phyloP scores from a whole-genome alignment of 1,139 yeast genomes.

The Yamadazyma trypodendri region DNA sequence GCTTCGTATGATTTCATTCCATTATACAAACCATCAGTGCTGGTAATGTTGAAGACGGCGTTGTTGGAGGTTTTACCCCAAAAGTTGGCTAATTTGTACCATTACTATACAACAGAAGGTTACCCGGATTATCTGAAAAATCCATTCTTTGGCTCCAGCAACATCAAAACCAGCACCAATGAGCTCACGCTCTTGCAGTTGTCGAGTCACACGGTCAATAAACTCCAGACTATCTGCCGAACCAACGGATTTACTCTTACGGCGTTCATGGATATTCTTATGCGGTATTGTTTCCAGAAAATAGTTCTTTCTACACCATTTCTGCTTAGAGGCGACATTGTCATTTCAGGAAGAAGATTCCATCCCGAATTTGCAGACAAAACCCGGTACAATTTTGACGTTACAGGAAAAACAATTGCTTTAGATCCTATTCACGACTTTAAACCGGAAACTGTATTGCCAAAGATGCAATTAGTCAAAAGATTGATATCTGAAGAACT shows the following conservation, averaged over 20 bases:
- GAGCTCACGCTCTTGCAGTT: conserved; percentile 18
- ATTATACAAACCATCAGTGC: neutral
- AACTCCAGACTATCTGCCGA: conserved; percentile 16
- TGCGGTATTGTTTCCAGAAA: conserved; percentile 22
- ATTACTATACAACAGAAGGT: conserved; percentile 8
- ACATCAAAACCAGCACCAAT: conserved; percentile 12
- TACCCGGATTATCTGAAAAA: conserved; percentile 14
- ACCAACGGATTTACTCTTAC: conserved; percentile 24
- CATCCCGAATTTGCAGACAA: conserved; percentile 14
- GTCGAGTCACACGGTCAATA: conserved; percentile 10
- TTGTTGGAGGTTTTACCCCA: conserved; percentile 6
- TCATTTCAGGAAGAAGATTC: conserved; percentile 28
- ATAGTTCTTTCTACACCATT: conserved; percentile 16
- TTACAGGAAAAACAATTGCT: conserved; percentile 13
- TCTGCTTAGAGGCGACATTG: conserved; percentile 13
- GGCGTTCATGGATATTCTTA: conserved; percentile 22
- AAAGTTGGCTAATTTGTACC: conserved; percentile 4
- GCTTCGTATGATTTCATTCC: conserved; percentile 10
- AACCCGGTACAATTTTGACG: conserved; percentile 20
- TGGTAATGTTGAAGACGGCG: neutral
- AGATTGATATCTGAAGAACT: conserved; percentile 12
- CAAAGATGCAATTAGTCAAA: conserved; percentile 8
- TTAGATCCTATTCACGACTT: conserved; percentile 16
- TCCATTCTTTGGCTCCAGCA: conserved; percentile 18
- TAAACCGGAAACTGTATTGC: conserved; percentile 5